phyloP scores from a whole-genome alignment of 148 eudicot genomes.

The Rhododendron molle region DNA sequence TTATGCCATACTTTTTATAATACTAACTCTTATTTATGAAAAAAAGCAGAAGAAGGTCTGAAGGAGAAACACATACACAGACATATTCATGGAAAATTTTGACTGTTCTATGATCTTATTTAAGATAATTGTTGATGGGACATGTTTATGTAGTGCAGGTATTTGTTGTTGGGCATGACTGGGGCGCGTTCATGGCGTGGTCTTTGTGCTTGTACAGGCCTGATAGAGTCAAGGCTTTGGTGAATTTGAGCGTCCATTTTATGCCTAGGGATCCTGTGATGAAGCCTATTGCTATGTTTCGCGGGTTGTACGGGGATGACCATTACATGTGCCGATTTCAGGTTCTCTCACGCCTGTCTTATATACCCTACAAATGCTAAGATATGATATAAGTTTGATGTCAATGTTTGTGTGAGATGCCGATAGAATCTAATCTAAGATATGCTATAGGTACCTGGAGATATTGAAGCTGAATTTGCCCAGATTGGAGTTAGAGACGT shows the following conservation, averaged over 20 bases:
- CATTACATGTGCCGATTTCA: constrained; percentile 13
- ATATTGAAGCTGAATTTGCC: constrained; percentile 29
- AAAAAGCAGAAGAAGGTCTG: too few relatives aligned
- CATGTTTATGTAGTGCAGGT: not conserved
- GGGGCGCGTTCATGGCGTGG: constrained; percentile 13
- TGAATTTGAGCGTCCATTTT: constrained; percentile 13
- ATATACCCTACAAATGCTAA: not conserved
- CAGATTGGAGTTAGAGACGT: constrained; percentile 12
- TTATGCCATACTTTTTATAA: not conserved
- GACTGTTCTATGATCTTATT: not conserved
- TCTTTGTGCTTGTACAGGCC: constrained; percentile 16
- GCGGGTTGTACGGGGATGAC: constrained; percentile 16
- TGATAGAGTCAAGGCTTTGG: constrained; percentile 14
- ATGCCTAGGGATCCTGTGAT: not conserved
- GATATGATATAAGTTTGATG: not conserved
- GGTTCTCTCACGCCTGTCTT: not conserved
- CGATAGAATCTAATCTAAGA: not conserved
- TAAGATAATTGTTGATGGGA: not conserved
- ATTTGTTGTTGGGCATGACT: constrained; percentile 8
- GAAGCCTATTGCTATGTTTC: not conserved
- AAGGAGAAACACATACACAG: not conserved
- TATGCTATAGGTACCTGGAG: constrained; percentile 27
- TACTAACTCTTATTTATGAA: too few relatives aligned
- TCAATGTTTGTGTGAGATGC: not conserved
- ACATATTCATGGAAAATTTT: not conserved